Evolutionary conservation across 768 basidiomycete genomes (phyloP), one percentile per base, ranked within the genome.

Genomic region (Panaeolus cyanescens): DNA sequence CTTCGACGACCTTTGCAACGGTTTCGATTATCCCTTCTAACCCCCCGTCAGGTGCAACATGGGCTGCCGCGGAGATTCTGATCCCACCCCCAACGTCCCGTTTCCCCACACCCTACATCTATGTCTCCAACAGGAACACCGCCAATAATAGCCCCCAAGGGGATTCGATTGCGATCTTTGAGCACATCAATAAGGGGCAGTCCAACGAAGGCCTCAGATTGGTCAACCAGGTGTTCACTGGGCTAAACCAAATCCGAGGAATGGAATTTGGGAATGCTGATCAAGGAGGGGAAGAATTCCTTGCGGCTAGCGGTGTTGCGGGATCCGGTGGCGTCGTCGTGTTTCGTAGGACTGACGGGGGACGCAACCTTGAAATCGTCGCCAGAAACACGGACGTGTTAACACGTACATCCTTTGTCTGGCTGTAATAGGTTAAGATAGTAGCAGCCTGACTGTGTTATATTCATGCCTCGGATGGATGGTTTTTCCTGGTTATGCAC

Each of bases 111-210:
- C 78, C 83, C 0, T 86, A 83, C 64, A 82, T 90, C 65, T 91
- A 90, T 72, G 80, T 79, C 19, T 89, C 89, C 4, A 91, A 91
- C 74, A 80, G 89, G 39, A 89, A 90, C 71, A 68, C 76, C 0
- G 79, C 77, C 4, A 71, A 75, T 4, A 75, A 76, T 58, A 84
- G 85, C 58, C 70, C 83, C 22, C 79, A 80, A 7, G 82, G 82
- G 2, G 89, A 90, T 70, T 77, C 87, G 0, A 86, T 90, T 54
- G 87, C 85, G 5, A 84, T 90, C 58, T 87, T 86, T 65, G 77
- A 83, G 65, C 77, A 79, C 39, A 69, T 84, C 34, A 72, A 77
- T 42, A 62, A 72, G 54, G 75, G 71, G 8, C 64, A 63, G 25
- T 57, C 68, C 39, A 68, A 71, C 33, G 78, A 75, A 60, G 68